Percentiles rank a stretch among this genome's conserved stretches.
Evolutionary conservation across 2,329 filamentous ascomycete species (phyloP).

Genomic region (Epichloe festucae): DNA sequence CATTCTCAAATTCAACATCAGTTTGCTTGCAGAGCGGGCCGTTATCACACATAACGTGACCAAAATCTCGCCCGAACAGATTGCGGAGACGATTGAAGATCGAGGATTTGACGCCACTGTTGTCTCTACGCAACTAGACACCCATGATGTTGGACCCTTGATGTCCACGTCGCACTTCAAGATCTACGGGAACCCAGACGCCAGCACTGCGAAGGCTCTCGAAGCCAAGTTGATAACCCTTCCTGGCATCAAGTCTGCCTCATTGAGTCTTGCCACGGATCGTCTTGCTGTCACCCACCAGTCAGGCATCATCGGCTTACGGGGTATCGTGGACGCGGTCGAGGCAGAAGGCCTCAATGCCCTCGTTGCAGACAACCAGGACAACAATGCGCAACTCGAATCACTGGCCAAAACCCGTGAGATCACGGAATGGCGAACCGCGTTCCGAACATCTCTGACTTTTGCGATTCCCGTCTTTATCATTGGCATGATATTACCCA

Average conservation of each 20-base stretch:
- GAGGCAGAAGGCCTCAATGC: conserved; percentile 82
- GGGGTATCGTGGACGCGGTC: conserved; percentile 68
- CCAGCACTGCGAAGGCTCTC: conserved; percentile 56
- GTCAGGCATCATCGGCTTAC: conserved; percentile 59
- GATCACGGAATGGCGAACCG: conserved; percentile 80
- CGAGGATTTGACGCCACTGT: conserved; percentile 76
- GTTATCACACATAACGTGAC: conserved; percentile 71
- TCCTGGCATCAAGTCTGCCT: conserved; percentile 61
- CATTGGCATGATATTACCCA: conserved; percentile 87
- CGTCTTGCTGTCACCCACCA: conserved; percentile 63
- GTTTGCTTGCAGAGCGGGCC: conserved; percentile 80
- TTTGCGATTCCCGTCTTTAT: conserved; percentile 88
- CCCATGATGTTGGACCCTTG: conserved; percentile 37
- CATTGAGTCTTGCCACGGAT: conserved; percentile 59
- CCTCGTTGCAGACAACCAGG: conserved; percentile 77
- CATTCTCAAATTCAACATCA: conserved; percentile 84
- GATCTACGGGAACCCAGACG: conserved; percentile 66
- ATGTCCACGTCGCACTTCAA: conserved; percentile 62
- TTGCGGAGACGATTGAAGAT: conserved; percentile 76
- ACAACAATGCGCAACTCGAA: conserved; percentile 93
- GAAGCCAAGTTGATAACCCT: conserved; percentile 53
- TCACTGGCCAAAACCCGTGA: conserved; percentile 93
- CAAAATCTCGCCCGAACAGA: conserved; percentile 58
- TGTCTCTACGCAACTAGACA: conserved; percentile 59
- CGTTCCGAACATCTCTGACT: conserved; percentile 61